A percentile compares a stretch with the other conserved stretches of the same genome.
Conservation (phyloP, 1,139 yeast species). For the Yamadazyma blattariae region DNA sequence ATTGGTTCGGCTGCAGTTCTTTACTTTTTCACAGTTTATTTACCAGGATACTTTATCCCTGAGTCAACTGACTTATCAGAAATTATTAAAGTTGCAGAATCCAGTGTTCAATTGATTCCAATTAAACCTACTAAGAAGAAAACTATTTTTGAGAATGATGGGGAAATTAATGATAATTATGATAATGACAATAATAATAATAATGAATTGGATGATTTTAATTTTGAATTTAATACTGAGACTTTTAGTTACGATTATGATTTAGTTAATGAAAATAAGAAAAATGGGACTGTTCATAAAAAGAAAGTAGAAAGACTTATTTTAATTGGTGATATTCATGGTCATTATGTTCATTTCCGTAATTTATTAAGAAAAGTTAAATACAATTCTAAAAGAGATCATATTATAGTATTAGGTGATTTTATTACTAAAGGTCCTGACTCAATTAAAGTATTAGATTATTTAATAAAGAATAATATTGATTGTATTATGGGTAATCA, state of each 20-base stretch:
- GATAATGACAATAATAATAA: neutral
- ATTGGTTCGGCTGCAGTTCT: slow-evolving; percentile 18
- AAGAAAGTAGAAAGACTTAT: slow-evolving; percentile 45
- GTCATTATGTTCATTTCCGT: slow-evolving; percentile 57
- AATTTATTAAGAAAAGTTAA: slow-evolving; percentile 46
- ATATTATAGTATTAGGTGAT: slow-evolving; percentile 77
- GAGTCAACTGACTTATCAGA: slow-evolving; percentile 25
- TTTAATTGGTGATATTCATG: slow-evolving; percentile 87
- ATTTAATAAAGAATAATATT: slow-evolving; percentile 55
- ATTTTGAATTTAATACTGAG: neutral
- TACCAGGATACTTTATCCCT: slow-evolving; percentile 38
- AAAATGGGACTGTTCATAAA: neutral
- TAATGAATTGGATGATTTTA: slow-evolving; percentile 2
- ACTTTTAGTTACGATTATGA: slow-evolving; percentile 1
- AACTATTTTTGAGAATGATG: neutral
- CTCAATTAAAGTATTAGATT: slow-evolving; percentile 66
- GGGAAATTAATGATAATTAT: neutral
- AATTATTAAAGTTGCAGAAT: slow-evolving; percentile 24
- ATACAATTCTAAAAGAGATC: slow-evolving; percentile 48
- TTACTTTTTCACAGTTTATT: slow-evolving; percentile 30
- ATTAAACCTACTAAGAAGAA: slow-evolving; percentile 9
- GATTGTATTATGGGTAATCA: slow-evolving; percentile 88
- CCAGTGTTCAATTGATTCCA: slow-evolving; percentile 25
- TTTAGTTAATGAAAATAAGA: slow-evolving; percentile 4
- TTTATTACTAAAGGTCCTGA: slow-evolving; percentile 83